Percentiles rank a stretch among this genome's conserved stretches.
These are phyloP conservation scores for Lepidium aucheri DNA, from an alignment of 345 rosid genomes.

Conservation along the genomic window DNA sequence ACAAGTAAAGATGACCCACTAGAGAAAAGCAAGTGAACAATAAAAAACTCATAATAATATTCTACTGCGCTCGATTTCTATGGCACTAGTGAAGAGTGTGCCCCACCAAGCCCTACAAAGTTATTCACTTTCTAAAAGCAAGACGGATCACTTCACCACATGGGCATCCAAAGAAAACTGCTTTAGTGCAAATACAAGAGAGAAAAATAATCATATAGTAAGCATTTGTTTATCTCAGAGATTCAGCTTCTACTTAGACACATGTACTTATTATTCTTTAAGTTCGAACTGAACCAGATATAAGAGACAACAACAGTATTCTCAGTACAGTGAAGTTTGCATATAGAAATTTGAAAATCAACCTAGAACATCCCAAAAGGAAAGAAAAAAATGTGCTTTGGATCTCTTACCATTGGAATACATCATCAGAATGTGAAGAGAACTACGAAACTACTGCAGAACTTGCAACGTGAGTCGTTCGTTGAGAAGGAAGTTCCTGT, in stretches of 20 bases:
- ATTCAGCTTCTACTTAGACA: neutral
- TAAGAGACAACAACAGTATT: neutral
- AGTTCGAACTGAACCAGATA: neutral
- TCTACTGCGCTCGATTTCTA: conserved; percentile 11
- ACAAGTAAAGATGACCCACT: conserved; percentile 28
- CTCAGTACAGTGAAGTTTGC: neutral
- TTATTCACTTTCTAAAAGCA: conserved; percentile 23
- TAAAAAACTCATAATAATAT: conserved; percentile 6
- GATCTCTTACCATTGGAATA: neutral
- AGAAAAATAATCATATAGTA: neutral
- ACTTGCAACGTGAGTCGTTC: conserved; percentile 51
- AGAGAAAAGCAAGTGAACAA: conserved; percentile 5
- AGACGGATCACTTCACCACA: conserved; percentile 24
- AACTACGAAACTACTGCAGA: conserved; percentile 37
- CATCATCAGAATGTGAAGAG: neutral
- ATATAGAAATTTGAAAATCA: neutral
- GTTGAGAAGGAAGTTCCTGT: conserved; percentile 57
- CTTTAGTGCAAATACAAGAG: neutral
- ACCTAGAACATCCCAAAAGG: neutral
- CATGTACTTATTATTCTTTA: neutral
- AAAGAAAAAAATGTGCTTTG: neutral
- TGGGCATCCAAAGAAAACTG: conserved; percentile 23
- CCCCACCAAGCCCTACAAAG: conserved; percentile 19
- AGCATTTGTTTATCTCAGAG: neutral
- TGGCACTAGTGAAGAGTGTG: conserved; percentile 22